Conservation (phyloP, 768 basidiomycete genomes). For the Tylopilus sp. region DNA sequence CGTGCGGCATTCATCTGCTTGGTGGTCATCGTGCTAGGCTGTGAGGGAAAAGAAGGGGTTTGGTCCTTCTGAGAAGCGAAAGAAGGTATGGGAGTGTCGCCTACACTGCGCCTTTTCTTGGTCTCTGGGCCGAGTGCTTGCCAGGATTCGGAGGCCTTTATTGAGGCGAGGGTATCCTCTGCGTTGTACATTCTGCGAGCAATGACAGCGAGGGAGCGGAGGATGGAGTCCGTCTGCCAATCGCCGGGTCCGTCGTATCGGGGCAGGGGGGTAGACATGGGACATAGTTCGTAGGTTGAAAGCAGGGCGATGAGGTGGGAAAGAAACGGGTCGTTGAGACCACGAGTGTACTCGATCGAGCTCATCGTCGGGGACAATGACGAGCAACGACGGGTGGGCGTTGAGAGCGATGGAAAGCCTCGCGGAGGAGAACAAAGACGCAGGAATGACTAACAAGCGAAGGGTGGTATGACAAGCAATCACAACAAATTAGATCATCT, state of each 20-base stretch:
- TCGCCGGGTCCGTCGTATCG: slow-evolving; percentile 53
- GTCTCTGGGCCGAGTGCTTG: slow-evolving; percentile 37
- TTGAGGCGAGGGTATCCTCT: slow-evolving; percentile 42
- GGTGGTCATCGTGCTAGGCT: slow-evolving; percentile 24
- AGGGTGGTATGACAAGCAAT: slow-evolving; percentile 5
- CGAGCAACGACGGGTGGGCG: slow-evolving; percentile 4
- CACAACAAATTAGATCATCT: slow-evolving; percentile 16
- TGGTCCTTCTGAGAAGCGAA: slow-evolving; percentile 27
- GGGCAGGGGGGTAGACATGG: slow-evolving; percentile 47
- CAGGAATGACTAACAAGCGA: background rate
- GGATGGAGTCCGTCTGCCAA: slow-evolving; percentile 58
- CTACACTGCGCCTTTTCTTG: slow-evolving; percentile 44
- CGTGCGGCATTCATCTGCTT: slow-evolving; percentile 13
- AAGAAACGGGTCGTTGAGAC: slow-evolving; percentile 39
- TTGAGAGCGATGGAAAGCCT: slow-evolving; percentile 7
- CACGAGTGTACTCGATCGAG: slow-evolving; percentile 25
- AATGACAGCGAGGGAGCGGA: slow-evolving; percentile 48
- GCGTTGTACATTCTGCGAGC: slow-evolving; percentile 55
- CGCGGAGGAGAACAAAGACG: background rate
- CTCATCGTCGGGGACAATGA: slow-evolving; percentile 33
- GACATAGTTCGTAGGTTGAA: slow-evolving; percentile 57
- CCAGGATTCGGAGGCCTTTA: slow-evolving; percentile 38
- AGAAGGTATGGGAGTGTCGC: slow-evolving; percentile 35
- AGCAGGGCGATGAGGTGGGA: slow-evolving; percentile 56
- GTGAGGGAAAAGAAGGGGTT: slow-evolving; percentile 12